A percentile compares a stretch with the other conserved stretches of the same genome.
Conservation (phyloP, 2,329 filamentous ascomycete species). For the Acrodontium crateriforme region DNA sequence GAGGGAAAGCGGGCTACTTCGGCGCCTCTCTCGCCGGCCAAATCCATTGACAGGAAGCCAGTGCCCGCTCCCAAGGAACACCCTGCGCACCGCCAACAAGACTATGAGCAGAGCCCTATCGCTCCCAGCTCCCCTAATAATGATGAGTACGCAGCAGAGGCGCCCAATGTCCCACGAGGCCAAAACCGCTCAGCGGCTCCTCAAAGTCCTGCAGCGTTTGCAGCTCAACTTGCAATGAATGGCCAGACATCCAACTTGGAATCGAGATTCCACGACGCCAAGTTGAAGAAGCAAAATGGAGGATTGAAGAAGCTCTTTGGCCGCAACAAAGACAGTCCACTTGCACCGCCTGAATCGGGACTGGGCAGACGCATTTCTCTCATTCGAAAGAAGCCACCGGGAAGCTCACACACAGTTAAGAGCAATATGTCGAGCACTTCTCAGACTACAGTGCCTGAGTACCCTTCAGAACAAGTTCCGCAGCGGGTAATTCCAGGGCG, state of each 20-base stretch:
- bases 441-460: background rate
- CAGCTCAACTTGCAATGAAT: slow-evolving; percentile 19
- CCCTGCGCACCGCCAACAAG: slow-evolving; percentile 29
- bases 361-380: slow-evolving; percentile 28
- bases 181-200: too few species aligned
- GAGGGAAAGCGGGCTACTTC: too few species aligned
- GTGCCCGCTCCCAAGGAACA: slow-evolving; percentile 24
- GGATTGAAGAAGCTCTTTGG: slow-evolving; percentile 38
- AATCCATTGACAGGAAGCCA: too few species aligned
- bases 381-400: slow-evolving; percentile 25
- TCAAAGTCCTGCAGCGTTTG: slow-evolving; percentile 16
- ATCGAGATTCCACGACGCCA: slow-evolving; percentile 20
- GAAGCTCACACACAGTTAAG: too few species aligned
- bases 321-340: slow-evolving; percentile 9
- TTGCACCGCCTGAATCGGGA: slow-evolving; percentile 16
- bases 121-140: too few species aligned
- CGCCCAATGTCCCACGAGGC: too few species aligned
- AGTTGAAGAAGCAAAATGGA: slow-evolving; percentile 40
- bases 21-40: too few species aligned
- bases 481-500: slow-evolving; percentile 8
- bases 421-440: slow-evolving; percentile 2
- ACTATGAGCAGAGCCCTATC: too few species aligned
- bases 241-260: slow-evolving; percentile 10
- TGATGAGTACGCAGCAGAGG: too few species aligned
- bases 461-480: slow-evolving; percentile 6